A percentile compares a stretch with the other conserved stretches of the same genome.
phyloP scores from a whole-genome alignment of 352 stramenopile species.

The Hyaloperonospora brassicae region DNA sequence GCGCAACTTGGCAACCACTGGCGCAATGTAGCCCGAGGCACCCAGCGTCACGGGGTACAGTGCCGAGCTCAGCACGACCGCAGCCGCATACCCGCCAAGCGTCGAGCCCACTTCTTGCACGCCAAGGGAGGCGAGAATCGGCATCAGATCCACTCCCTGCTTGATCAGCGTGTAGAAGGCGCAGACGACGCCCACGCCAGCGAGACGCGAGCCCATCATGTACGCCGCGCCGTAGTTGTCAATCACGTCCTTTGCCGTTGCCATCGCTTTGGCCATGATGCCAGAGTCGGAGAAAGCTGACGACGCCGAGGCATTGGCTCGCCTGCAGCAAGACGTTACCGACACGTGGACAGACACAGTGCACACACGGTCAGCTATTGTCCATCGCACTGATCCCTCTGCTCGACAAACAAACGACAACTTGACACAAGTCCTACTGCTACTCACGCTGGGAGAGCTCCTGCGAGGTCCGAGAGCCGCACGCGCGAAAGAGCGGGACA shows the following conservation, averaged over 20 bases:
- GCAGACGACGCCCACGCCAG: conserved; percentile 68
- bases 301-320: conserved; percentile 10
- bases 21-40: conserved; percentile 65
- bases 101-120: conserved; percentile 64
- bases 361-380: no score
- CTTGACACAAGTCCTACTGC: background rate
- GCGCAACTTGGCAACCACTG: conserved; percentile 55
- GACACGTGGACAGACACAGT: background rate
- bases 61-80: conserved; percentile 67
- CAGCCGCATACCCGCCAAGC: conserved; percentile 64
- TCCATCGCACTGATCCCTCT: no score
- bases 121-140: conserved; percentile 58
- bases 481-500: conserved; percentile 71
- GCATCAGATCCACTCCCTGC: conserved; percentile 77
- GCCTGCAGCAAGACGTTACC: conserved; percentile 12
- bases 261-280: conserved; percentile 56
- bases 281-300: conserved; percentile 17
- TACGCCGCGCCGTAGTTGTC: conserved; percentile 85
- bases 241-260: conserved; percentile 60
- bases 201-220: conserved; percentile 82
- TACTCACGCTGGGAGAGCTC: conserved; percentile 47
- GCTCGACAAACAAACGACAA: no score
- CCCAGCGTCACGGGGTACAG: conserved; percentile 80
- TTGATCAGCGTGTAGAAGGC: conserved; percentile 69
- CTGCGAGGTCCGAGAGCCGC: conserved; percentile 55